A percentile compares a stretch with the other conserved stretches of the same genome.
Evolutionary conservation across 306 rosid species (phyloP).

Genomic region (Malus orientalis): DNA sequence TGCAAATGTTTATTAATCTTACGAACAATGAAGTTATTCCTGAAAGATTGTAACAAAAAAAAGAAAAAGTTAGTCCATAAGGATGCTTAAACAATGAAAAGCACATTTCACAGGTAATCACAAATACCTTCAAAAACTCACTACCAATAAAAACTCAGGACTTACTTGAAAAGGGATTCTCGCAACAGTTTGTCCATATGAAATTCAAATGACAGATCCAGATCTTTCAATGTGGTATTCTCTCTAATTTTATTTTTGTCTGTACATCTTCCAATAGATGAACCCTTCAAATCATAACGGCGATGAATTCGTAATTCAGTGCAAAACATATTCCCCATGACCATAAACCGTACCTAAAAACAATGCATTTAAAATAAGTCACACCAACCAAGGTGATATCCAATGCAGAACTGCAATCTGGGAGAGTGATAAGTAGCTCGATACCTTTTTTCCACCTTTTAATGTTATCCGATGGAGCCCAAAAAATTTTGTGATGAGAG

Average conservation of each 20-base stretch:
- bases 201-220: slow-evolving; percentile 72
- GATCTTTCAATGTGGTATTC: slow-evolving; percentile 82
- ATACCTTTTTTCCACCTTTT: slow-evolving; percentile 80
- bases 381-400: slow-evolving; percentile 7
- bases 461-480: slow-evolving; percentile 86
- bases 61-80: not conserved
- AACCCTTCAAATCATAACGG: slow-evolving; percentile 91
- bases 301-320: slow-evolving; percentile 85
- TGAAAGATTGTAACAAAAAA: too few species aligned
- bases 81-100: not conserved
- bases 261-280: slow-evolving; percentile 76
- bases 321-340: slow-evolving; percentile 98
- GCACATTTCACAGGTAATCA: not conserved
- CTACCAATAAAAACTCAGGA: not conserved
- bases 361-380: slow-evolving; percentile 21
- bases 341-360: slow-evolving; percentile 82
- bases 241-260: slow-evolving; percentile 43
- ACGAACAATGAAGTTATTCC: not conserved
- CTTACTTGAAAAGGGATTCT: slow-evolving; percentile 69
- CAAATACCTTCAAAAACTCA: too few species aligned
- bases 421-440: not conserved
- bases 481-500: slow-evolving; percentile 87
- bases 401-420: slow-evolving; percentile 9
- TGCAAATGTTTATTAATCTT: not conserved
- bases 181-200: slow-evolving; percentile 91